phyloP scores from a whole-genome alignment of 306 rosid genomes.

The Castanospermum australe region DNA sequence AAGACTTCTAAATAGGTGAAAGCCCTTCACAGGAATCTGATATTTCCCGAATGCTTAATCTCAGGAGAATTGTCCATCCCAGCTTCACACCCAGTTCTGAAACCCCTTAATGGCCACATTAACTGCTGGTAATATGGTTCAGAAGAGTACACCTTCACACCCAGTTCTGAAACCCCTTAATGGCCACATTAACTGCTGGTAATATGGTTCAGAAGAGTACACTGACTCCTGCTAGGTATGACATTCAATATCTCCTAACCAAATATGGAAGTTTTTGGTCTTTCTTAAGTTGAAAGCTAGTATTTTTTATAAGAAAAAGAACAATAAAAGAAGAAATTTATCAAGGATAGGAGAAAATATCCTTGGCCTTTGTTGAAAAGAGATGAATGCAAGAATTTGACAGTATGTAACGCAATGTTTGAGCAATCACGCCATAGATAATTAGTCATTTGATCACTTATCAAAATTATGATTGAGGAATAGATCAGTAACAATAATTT shows the following conservation, averaged over 20 bases:
- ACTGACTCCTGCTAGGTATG: not conserved
- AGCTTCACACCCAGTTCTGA: not conserved
- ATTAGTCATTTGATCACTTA: constrained; percentile 11
- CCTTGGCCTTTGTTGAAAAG: not conserved
- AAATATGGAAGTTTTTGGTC: not conserved
- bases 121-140: not conserved
- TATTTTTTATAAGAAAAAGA: not conserved
- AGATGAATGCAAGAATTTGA: not conserved
- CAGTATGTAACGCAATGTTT: not conserved
- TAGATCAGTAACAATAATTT: constrained; percentile 20
- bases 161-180: not conserved
- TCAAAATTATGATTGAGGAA: constrained; percentile 13
- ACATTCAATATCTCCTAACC: not conserved
- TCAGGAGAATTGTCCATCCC: not conserved
- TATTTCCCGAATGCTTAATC: not conserved
- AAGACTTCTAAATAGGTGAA: constrained; percentile 1
- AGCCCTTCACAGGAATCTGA: not conserved
- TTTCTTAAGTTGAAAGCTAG: not conserved
- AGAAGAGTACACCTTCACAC: not conserved
- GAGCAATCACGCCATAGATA: not conserved
- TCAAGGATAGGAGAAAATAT: not conserved
- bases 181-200: not conserved
- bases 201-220: not conserved
- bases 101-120: not conserved
- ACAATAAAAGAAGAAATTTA: not conserved